phyloP scores from a whole-genome alignment of 2,329 filamentous ascomycete species.

The Aspergillus awamori region DNA sequence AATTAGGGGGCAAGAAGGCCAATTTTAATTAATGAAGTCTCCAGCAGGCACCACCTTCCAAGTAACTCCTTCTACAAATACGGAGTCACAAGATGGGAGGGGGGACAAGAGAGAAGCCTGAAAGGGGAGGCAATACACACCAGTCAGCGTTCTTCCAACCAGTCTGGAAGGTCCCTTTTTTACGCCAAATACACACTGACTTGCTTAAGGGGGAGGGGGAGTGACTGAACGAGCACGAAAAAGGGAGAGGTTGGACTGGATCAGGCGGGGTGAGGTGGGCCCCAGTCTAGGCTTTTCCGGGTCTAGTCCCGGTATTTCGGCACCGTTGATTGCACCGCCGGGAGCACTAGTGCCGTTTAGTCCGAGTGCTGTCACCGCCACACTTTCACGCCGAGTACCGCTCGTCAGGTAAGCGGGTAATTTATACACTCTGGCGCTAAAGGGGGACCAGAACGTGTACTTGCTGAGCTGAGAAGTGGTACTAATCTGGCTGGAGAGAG shows the following conservation, averaged over 20 bases:
- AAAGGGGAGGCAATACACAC: not conserved
- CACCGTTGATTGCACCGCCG: constrained; percentile 22
- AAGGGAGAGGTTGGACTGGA: constrained; percentile 4
- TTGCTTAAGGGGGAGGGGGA: constrained; percentile 8
- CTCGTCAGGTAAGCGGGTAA: constrained; percentile 2
- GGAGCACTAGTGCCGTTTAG: constrained; percentile 20
- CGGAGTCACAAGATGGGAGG: not conserved
- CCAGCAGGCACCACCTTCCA: not conserved
- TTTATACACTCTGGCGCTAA: not conserved
- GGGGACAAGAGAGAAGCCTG: not conserved
- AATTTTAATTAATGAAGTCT: not conserved
- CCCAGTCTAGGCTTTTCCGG: not conserved
- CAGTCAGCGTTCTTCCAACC: not conserved
- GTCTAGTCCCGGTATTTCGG: constrained; percentile 23
- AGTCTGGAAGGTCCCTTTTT: not conserved
- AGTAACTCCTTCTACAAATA: not conserved
- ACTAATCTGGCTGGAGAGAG: not conserved
- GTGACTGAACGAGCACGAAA: constrained; percentile 10
- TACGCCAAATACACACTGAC: not conserved
- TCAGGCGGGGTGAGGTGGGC: constrained; percentile 1
- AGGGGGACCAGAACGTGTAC: not conserved
- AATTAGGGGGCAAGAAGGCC: not conserved
- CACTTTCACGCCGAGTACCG: constrained; percentile 8
- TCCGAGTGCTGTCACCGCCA: constrained; percentile 25
- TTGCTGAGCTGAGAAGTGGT: no score